Evolutionary conservation across 441 rosid genomes (phyloP), one percentile per base, ranked within the genome.

Genomic region (Geranium incanum): DNA sequence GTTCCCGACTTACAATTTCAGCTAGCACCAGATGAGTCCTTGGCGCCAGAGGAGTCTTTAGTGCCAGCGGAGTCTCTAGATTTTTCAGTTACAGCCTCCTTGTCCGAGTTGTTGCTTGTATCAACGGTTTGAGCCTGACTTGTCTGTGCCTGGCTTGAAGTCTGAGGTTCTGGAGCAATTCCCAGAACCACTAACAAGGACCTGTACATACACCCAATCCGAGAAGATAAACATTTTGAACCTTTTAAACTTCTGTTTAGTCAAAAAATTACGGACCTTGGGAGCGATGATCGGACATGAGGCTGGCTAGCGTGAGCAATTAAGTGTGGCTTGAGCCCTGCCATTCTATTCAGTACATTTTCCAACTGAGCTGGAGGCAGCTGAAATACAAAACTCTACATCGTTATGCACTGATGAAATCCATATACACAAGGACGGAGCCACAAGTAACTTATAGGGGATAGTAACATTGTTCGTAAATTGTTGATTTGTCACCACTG

Each of bases 291-390:
- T 72, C 81, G 92, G 75, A 91, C 79, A 75, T 84, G 82, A 28
- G 87, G 89, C 80, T 89, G 97, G 87, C 88, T 89, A 66, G 99
- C 96, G 83, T 93, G 89, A 50, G 86, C 90, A 50, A 84, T 85
- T 78, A 91, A 84, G 71, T 97, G 97, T 81, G 93, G 92, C 80
- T 82, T 91, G 60, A 95, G 84, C 18, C 86, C 84, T 0, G 86
- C 74, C 33, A 79, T 84, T 77, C 87, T 87, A 78, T 87, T 86
- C 86, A 95, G 81, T 68, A 98, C 98, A 78, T 86, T 93, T 83
- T 86, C 97, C 67, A 95, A 82, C 78, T 93, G 99, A 21, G 91
- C 91, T 18, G 99, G 88, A 81, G 99, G 99, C 70, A 95, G 85
- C 99, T 92, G 91, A 71, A 78, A 74, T 68, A 73, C 39, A 73